phyloP scores from a whole-genome alignment of 345 rosid genomes.

The Syzygium jambos region DNA sequence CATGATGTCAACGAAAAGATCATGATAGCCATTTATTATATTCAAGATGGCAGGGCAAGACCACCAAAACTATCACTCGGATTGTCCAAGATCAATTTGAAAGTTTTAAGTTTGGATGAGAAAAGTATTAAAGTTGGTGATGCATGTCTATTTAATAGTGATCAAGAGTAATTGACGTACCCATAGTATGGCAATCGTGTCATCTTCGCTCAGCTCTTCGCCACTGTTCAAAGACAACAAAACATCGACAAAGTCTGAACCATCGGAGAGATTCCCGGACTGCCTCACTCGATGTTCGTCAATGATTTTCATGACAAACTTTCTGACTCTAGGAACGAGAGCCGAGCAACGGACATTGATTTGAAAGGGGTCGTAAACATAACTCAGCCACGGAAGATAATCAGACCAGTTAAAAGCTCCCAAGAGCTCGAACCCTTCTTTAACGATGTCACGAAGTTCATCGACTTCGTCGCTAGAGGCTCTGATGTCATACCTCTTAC shows the following conservation, averaged over 20 bases:
- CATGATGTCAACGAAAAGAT: not conserved
- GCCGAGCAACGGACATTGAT: constrained; percentile 25
- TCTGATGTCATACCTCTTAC: constrained; percentile 24
- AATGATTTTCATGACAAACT: constrained; percentile 28
- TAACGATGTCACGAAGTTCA: constrained; percentile 28
- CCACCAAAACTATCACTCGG: not conserved
- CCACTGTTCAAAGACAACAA: constrained; percentile 35
- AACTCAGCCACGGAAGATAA: constrained; percentile 36
- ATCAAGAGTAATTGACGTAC: constrained; percentile 7
- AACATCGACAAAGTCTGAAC: constrained; percentile 40
- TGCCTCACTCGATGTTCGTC: constrained; percentile 15
- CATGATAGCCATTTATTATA: not conserved
- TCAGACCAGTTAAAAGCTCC: constrained; percentile 65
- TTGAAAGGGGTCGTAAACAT: constrained; percentile 34
- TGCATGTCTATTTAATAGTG: not conserved
- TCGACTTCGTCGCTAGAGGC: constrained; percentile 5
- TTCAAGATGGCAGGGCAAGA: not conserved
- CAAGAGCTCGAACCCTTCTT: constrained; percentile 46
- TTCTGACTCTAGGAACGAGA: constrained; percentile 38
- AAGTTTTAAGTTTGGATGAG: not conserved
- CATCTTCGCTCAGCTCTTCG: constrained; percentile 32
- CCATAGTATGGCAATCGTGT: constrained; percentile 45
- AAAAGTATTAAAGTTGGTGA: not conserved
- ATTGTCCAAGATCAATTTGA: not conserved
- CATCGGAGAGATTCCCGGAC: not conserved